A percentile compares a stretch with the other conserved stretches of the same genome.
These are phyloP conservation scores for Pseudogymnoascus verrucosus DNA, from an alignment of 2,329 filamentous ascomycete species.

Conservation along the genomic window DNA sequence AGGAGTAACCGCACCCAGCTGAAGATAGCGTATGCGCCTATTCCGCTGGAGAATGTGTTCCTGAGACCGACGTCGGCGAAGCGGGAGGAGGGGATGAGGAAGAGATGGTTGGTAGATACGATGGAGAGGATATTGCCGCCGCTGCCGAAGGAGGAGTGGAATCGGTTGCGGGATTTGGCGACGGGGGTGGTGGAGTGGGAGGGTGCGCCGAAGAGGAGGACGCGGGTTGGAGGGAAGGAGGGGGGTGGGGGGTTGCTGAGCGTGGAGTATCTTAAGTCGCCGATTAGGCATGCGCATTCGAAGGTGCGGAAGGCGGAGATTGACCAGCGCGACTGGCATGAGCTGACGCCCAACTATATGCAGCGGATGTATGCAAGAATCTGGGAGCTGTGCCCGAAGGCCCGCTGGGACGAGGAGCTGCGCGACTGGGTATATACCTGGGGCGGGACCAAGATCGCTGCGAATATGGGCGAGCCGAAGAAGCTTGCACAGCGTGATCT, in stretches of 20 bases:
- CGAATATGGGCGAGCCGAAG: conserved; percentile 26
- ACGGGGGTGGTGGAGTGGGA: conserved; percentile 23
- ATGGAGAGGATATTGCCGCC: conserved; percentile 46
- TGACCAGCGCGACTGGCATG: conserved; percentile 14
- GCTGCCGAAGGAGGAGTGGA: conserved; percentile 46
- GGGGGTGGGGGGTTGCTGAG: neutral
- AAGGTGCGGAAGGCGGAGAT: neutral
- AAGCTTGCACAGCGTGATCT: conserved; percentile 26
- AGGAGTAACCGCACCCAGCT: conserved; percentile 14
- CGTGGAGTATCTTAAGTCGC: conserved; percentile 12
- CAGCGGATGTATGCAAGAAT: conserved; percentile 39
- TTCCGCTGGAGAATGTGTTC: conserved; percentile 43
- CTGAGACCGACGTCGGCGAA: conserved; percentile 36
- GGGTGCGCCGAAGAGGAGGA: neutral
- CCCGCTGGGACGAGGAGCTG: conserved; percentile 27
- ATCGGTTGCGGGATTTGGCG: conserved; percentile 41
- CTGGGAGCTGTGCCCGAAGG: conserved; percentile 38
- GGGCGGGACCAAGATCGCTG: conserved; percentile 31
- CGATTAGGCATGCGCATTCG: conserved; percentile 9
- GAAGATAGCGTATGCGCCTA: conserved; percentile 23
- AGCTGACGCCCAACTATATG: conserved; percentile 35
- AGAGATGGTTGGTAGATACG: conserved; percentile 40
- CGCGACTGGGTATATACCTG: conserved; percentile 35
- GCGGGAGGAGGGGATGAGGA: conserved; percentile 35
- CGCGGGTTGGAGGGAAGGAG: neutral